Evolutionary conservation across 352 stramenopile species (phyloP), one percentile per base, ranked within the genome.

Genomic region (Globisporangium sylvaticum): DNA sequence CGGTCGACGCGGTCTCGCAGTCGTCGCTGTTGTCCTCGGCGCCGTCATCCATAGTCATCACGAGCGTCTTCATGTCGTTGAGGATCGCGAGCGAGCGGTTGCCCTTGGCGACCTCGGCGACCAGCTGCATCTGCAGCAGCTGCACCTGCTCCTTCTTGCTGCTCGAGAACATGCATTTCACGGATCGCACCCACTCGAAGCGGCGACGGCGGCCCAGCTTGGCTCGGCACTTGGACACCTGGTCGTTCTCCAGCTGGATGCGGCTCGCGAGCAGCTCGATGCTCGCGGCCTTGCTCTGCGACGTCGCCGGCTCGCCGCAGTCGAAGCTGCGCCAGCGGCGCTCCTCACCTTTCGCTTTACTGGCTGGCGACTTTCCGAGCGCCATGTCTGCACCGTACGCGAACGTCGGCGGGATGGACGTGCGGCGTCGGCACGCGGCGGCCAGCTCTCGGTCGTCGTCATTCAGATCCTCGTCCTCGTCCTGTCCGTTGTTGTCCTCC

Each of bases 281-380:
- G 15, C 65, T 69, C 44, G 56, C 54, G 37, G 77, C 74, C n/a
- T 75, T 70, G 4, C 58, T 70, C 22, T 75, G 68, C 7, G 79
- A 71, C 29, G 69, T 67, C 0, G 72, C 62, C 6, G 77, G 73
- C 15, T 58, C 68, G 27, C 60, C 44, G 15, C 69, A 72, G 73
- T 89, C 79, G 62, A 91, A 91, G 68, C 77, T 87, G 58, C 80
- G 82, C 77, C 79, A 89, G 9, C 82, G 80, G 5, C 82, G 80
- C 69, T 85, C 80, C n/a, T 73, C 64, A 6, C 65, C 44, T 3
- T 58, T 31, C 2, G 64, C 50, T 27, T 76, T 68, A 14, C 73
- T 64, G 69, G 71, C 34, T 77, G 68, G 20, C 75, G 61, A 15
- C 66, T 27, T 24, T 69, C 74, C 62, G 74, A 84, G 56, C 32